phyloP scores from a whole-genome alignment of 345 rosid genomes.

The Bruguiera sexangula region DNA sequence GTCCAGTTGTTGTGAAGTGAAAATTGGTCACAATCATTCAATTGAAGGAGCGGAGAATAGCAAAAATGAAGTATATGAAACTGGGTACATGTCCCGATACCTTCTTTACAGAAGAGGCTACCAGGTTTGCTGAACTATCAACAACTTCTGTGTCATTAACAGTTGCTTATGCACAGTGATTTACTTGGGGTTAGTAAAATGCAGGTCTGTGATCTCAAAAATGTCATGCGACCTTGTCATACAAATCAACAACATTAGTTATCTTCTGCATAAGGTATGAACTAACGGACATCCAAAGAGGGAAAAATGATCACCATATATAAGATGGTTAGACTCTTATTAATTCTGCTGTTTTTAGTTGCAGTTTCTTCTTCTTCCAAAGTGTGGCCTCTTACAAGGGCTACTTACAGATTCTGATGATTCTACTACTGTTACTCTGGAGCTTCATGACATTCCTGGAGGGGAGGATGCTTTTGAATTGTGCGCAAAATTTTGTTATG shows the following conservation, averaged over 20 bases:
- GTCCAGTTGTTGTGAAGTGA: constrained; percentile 16
- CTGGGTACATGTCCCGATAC: constrained; percentile 86
- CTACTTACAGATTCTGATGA: constrained; percentile 51
- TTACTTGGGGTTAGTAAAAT: constrained; percentile 11
- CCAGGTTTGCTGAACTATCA: constrained; percentile 44
- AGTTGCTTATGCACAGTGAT: not conserved
- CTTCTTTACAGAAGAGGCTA: constrained; percentile 83
- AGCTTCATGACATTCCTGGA: constrained; percentile 88
- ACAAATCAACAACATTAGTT: constrained; percentile 57
- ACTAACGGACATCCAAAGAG: not conserved
- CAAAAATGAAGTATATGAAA: constrained; percentile 93
- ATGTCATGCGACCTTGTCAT: constrained; percentile 60
- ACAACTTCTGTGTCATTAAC: not conserved
- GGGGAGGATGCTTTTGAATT: constrained; percentile 91
- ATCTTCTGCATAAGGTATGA: constrained; percentile 80
- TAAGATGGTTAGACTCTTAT: constrained; percentile 14
- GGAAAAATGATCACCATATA: not conserved
- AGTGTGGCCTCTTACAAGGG: constrained; percentile 74
- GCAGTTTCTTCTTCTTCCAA: constrained; percentile 85
- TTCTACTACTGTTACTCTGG: constrained; percentile 46
- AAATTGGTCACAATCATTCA: constrained; percentile 4
- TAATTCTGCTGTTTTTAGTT: constrained; percentile 36
- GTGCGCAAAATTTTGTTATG: constrained; percentile 94
- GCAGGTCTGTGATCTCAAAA: constrained; percentile 77
- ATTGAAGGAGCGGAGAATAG: constrained; percentile 18